Percentiles rank a stretch among this genome's conserved stretches.
phyloP scores from a whole-genome alignment of 2,329 filamentous ascomycete species.

The Arachnomyces sp. region DNA sequence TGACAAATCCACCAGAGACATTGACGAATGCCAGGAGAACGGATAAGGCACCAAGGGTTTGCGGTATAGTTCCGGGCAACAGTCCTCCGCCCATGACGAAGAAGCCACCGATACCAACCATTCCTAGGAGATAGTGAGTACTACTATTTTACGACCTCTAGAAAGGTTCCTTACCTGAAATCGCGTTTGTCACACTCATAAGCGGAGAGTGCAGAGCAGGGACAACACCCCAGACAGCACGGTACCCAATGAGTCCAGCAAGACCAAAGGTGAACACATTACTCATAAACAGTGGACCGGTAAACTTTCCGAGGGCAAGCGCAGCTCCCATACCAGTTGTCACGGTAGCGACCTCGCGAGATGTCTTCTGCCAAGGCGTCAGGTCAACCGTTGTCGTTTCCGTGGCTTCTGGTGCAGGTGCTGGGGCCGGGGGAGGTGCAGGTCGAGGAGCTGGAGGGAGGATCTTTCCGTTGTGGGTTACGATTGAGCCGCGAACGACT shows the following conservation, averaged over 20 bases:
- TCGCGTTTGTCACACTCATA: constrained; percentile 91
- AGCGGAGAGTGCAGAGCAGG: constrained; percentile 79
- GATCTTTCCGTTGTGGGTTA: constrained; percentile 68
- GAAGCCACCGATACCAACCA: constrained; percentile 81
- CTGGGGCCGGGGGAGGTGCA: constrained; percentile 45
- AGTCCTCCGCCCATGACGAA: constrained; percentile 83
- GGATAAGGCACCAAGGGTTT: constrained; percentile 67
- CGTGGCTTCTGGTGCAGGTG: constrained; percentile 42
- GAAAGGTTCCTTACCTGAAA: constrained; percentile 52
- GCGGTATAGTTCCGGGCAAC: constrained; percentile 67
- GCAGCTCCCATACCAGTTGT: constrained; percentile 70
- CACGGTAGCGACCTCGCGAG: constrained; percentile 64
- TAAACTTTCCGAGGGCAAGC: constrained; percentile 69
- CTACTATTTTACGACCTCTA: background rate
- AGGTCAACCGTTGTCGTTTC: constrained; percentile 50
- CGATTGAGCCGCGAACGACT: constrained; percentile 76
- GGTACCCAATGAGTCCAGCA: constrained; percentile 77
- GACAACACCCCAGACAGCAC: constrained; percentile 77
- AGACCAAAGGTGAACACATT: constrained; percentile 80
- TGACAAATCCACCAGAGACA: constrained; percentile 79
- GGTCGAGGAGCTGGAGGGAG: constrained; percentile 67
- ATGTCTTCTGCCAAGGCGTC: constrained; percentile 73
- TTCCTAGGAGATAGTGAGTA: constrained; percentile 36
- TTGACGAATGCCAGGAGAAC: constrained; percentile 83
- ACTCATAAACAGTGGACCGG: constrained; percentile 75